These are phyloP conservation scores for Beverwykella pulmonaria DNA, from an alignment of 495 filamentous ascomycete genomes.

Conservation along the genomic window DNA sequence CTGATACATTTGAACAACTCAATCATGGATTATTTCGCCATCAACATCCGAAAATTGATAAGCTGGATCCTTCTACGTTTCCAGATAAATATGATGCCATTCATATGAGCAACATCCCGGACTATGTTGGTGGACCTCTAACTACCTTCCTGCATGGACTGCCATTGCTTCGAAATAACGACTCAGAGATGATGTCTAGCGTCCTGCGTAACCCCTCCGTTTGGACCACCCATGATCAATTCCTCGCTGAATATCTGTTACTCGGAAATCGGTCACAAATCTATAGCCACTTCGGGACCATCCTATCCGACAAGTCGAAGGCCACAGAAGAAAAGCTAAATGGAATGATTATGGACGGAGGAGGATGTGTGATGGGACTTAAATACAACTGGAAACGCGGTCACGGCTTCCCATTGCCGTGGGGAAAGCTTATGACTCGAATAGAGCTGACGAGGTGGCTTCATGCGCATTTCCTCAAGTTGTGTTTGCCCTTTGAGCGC, in stretches of 20 bases:
- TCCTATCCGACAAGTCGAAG: not conserved
- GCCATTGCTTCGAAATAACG: not conserved
- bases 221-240: not conserved
- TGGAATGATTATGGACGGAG: not conserved
- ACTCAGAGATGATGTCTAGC: not conserved
- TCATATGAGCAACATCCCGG: slow-evolving; percentile 1
- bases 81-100: not conserved
- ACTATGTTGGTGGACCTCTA: slow-evolving; percentile 1
- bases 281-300: not conserved
- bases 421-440: not conserved
- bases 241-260: not conserved
- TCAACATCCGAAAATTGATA: not conserved
- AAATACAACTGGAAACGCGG: not conserved
- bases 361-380: not conserved
- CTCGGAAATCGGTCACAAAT: not conserved
- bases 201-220: not conserved
- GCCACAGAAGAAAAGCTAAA: not conserved
- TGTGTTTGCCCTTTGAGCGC: not conserved
- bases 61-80: not conserved
- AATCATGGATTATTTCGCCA: not conserved
- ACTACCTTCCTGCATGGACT: not conserved
- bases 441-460: not conserved
- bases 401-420: not conserved
- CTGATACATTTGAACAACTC: not conserved
- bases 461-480: not conserved